Base-by-base conservation (phyloP, 768 basidiomycete genomes). In the Filobasidium wieringae region DNA sequence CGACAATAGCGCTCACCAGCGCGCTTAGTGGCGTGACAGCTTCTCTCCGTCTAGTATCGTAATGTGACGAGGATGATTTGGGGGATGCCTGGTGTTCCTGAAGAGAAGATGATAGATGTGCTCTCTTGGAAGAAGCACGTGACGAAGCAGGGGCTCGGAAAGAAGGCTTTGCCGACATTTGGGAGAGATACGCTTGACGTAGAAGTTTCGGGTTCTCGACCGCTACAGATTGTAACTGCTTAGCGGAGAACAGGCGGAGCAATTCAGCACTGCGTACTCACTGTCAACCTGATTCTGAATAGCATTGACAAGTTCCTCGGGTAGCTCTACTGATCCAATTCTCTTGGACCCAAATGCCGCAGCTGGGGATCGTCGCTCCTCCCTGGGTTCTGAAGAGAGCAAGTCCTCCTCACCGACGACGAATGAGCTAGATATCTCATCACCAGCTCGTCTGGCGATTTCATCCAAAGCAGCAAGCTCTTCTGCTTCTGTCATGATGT, bases 281-380 rank as follows among this genome's bases (percentile, higher is more conserved):
- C 73, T 57, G 15, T 71, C 62, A n/a, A 96, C 86, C 53, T 91
- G 77, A 9, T 72, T 65, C 57, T 79, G 78, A 50, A 95, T 84
- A 4, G 84, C 75, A 12, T 77, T 76, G 63, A 83, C 80, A 40
- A 96, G 77, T 71, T 90, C 84, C 8, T 78, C 71, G 0, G 91
- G 85, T 12, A 96, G 66, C 12, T 84, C 75, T 7, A 90, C 81
- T 41, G 83, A 76, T 8, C 88, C 87, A 49, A 88, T 78, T 40
- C 79, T 76, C 57, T 82, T 78, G 64, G 85, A 84, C 17, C 90
- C 92, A 70, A 87, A 87, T 24, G 77, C 76, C 19, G 89, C 88
- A 22, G 87, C 88, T 40, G 87, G 85, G 26, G 88, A 88, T 68
- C 86, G 86, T 52, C 81, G 76, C 41, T 75, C 73, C 15, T 71